These are phyloP conservation scores for Microdochium nivale DNA, from an alignment of 2,329 filamentous ascomycete species.

Conservation along the genomic window DNA sequence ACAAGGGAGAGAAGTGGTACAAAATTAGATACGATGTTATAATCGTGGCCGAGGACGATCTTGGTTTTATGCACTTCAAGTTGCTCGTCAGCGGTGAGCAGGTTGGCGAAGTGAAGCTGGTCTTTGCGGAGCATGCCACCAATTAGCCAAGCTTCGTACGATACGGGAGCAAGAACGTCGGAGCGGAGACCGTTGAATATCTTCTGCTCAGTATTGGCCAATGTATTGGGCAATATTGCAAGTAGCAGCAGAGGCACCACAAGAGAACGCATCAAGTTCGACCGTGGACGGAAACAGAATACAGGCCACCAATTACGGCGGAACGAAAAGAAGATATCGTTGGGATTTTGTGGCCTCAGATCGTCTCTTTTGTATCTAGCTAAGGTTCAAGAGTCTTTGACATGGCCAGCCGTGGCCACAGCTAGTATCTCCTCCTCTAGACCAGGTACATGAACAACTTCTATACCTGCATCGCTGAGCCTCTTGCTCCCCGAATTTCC, in stretches of 20 bases:
- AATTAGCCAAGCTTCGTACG: too few species aligned
- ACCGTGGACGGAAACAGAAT: too few species aligned
- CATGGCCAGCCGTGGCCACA: conserved; percentile 77
- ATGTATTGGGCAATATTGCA: too few species aligned
- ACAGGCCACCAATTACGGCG: too few species aligned
- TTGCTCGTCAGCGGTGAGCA: not conserved
- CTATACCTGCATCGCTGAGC: conserved; percentile 64
- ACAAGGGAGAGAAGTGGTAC: not conserved
- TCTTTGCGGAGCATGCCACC: not conserved
- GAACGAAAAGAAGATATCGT: too few species aligned
- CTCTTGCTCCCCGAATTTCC: conserved; percentile 67
- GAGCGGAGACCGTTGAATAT: too few species aligned
- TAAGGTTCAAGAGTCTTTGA: not conserved
- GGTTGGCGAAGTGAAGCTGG: not conserved
- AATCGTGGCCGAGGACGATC: not conserved
- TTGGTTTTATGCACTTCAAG: not conserved
- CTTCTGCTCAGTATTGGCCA: too few species aligned
- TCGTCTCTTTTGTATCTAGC: not conserved
- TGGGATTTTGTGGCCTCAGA: not conserved
- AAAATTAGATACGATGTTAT: not conserved
- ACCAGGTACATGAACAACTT: conserved; percentile 64
- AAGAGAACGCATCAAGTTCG: too few species aligned
- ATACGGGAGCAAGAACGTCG: too few species aligned
- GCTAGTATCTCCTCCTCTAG: conserved; percentile 73
- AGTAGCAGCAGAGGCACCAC: too few species aligned